Conservation (phyloP, 352 stramenopile genomes). For the Aphanomyces stellatus region DNA sequence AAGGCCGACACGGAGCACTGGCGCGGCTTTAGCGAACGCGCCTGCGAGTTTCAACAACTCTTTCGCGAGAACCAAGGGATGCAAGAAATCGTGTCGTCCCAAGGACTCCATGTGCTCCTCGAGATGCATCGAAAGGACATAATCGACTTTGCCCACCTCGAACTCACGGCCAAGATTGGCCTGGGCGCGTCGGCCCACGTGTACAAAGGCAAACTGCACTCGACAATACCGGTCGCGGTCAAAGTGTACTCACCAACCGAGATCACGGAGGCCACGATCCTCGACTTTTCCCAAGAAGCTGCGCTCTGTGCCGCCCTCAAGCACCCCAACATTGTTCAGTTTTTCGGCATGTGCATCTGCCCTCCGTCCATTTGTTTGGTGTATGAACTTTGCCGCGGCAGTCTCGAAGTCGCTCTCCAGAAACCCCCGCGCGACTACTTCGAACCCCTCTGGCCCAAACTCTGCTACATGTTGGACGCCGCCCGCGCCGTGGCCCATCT, state of each 20-base stretch:
- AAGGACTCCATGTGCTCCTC: conserved; percentile 40
- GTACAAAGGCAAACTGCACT: conserved; percentile 33
- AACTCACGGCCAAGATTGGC: conserved; percentile 36
- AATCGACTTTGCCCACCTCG: conserved; percentile 45
- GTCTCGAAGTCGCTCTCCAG: conserved; percentile 26
- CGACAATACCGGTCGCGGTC: conserved; percentile 34
- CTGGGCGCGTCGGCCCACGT: conserved; percentile 34
- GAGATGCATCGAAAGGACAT: conserved; percentile 39
- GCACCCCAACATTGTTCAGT: conserved; percentile 41
- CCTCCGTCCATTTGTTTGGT: conserved; percentile 46
- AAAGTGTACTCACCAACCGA: conserved; percentile 55
- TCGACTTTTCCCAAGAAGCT: conserved; percentile 39
- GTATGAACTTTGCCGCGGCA: conserved; percentile 43
- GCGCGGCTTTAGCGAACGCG: conserved; percentile 50
- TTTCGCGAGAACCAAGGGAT: conserved; percentile 21
- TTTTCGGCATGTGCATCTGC: conserved; percentile 45
- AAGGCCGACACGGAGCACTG: conserved; percentile 65
- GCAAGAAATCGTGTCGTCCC: conserved; percentile 34
- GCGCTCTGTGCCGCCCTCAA: conserved; percentile 31
- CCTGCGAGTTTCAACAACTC: conserved; percentile 18
- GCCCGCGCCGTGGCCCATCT: not conserved
- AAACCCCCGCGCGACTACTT: not conserved
- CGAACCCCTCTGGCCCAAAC: not conserved
- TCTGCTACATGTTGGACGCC: conserved; percentile 18
- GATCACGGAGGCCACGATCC: conserved; percentile 35